These are phyloP conservation scores for Cymodocea nodosa DNA, from an alignment of 116 monocot genomes.

Conservation along the genomic window DNA sequence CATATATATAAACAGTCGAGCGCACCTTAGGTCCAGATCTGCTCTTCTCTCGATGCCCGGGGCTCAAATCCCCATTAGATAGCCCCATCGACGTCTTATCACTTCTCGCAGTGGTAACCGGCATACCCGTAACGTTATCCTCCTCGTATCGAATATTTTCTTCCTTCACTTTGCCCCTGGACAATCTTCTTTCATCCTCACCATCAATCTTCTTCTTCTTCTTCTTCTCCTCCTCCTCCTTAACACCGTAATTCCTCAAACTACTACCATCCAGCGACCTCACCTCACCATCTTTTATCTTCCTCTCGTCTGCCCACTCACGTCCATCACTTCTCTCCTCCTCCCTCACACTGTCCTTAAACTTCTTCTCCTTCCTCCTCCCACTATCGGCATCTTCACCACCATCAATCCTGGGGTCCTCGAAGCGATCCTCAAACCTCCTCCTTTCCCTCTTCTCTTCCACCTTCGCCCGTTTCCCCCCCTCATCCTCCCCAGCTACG, in stretches of 20 bases:
- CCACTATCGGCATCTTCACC: not conserved
- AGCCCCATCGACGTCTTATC: not conserved
- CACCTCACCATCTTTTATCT: not conserved
- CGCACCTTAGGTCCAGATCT: conserved; percentile 28
- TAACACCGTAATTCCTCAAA: not conserved
- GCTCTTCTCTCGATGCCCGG: conserved; percentile 8
- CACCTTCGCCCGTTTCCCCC: not conserved
- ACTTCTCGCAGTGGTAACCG: not conserved
- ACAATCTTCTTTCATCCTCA: not conserved
- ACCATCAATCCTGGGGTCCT: conserved; percentile 1
- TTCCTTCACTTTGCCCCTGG: not conserved
- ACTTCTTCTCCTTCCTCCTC: not conserved
- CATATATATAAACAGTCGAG: conserved; percentile 1
- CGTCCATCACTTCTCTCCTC: not conserved
- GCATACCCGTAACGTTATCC: not conserved
- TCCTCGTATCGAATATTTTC: not conserved
- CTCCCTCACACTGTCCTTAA: conserved; percentile 2
- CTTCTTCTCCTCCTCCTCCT: not conserved
- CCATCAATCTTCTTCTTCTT: too few species aligned
- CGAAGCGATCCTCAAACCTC: conserved; percentile 1
- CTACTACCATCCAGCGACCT: not conserved
- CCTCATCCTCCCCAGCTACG: not conserved
- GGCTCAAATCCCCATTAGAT: conserved; percentile 4
- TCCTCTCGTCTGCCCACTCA: not conserved
- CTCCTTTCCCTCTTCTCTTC: conserved; percentile 5